Evolutionary conservation across 805 yeast genomes (phyloP).

Genomic region (Phaffomyces thermotolerans): DNA sequence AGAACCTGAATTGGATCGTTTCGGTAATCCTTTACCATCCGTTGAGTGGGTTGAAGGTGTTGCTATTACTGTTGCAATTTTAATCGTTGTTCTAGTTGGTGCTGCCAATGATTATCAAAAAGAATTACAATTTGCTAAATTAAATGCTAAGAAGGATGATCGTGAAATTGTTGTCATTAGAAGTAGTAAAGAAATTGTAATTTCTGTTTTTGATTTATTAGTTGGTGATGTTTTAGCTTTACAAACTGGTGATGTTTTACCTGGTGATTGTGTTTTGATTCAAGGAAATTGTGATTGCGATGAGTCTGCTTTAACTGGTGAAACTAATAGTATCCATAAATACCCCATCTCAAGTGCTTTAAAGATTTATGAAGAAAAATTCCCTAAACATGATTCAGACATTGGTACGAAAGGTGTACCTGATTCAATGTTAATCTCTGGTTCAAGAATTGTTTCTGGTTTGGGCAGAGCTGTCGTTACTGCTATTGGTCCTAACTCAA

Average conservation of each 20-base stretch:
- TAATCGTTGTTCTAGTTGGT: constrained; percentile 87
- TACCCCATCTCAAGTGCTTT: constrained; percentile 41
- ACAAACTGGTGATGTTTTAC: constrained; percentile 92
- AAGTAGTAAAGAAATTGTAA: constrained; percentile 55
- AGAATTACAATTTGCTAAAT: constrained; percentile 83
- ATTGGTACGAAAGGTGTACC: constrained; percentile 36
- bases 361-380: constrained; percentile 21
- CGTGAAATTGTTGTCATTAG: constrained; percentile 73
- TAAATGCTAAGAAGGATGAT: constrained; percentile 83
- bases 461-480: constrained; percentile 81
- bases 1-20: constrained; percentile 67
- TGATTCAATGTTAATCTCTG: constrained; percentile 87
- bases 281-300: constrained; percentile 80
- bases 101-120: constrained; percentile 96
- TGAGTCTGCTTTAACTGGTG: constrained; percentile 92
- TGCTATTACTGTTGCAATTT: constrained; percentile 87
- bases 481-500: constrained; percentile 83
- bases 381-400: constrained; percentile 25
- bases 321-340: constrained; percentile 76
- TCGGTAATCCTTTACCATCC: constrained; percentile 69
- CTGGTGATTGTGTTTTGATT: constrained; percentile 78
- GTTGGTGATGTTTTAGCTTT: constrained; percentile 82
- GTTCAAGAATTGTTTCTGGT: constrained; percentile 82
- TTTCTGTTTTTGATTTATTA: constrained; percentile 65
- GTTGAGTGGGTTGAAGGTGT: constrained; percentile 99